Conservation (phyloP, 2,329 filamentous ascomycete genomes). For the Epichloe bromicola region DNA sequence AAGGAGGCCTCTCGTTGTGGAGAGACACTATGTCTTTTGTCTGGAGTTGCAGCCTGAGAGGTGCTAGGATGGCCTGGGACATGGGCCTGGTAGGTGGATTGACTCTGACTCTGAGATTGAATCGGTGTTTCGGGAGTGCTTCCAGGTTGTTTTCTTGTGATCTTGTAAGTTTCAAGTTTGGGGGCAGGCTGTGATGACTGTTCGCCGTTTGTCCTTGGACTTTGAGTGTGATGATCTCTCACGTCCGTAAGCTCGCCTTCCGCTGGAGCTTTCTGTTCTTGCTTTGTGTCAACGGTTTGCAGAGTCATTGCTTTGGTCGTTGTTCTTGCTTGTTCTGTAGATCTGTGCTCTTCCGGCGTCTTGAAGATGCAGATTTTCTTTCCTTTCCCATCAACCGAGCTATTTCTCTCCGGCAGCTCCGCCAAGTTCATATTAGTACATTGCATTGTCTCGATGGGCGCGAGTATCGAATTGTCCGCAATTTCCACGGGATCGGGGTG, state of each 20-base stretch:
- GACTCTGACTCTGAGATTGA: not conserved
- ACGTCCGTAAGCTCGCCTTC: not conserved
- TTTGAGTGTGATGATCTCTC: not conserved
- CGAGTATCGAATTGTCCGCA: conserved; percentile 23
- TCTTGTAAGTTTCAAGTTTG: conserved; percentile 5
- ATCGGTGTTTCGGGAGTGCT: not conserved
- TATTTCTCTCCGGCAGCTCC: conserved; percentile 26
- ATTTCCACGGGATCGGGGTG: conserved; percentile 34
- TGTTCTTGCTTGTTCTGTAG: not conserved
- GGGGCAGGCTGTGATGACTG: not conserved
- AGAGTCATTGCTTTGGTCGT: not conserved
- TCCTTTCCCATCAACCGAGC: conserved; percentile 13
- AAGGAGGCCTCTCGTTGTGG: conserved; percentile 15
- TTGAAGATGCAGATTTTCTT: conserved; percentile 5
- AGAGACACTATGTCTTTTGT: conserved; percentile 8
- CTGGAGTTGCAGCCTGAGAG: not conserved
- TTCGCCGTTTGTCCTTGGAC: not conserved
- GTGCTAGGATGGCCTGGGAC: conserved; percentile 3
- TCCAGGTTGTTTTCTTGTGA: conserved; percentile 8
- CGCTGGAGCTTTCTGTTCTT: not conserved
- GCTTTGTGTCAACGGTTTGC: conserved; percentile 1
- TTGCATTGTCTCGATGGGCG: conserved; percentile 21
- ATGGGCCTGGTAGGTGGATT: conserved; percentile 8
- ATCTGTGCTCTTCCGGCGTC: conserved; percentile 3
- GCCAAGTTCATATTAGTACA: conserved; percentile 13